phyloP scores from a whole-genome alignment of 768 basidiomycete species.

The Lentinus tigrinus region DNA sequence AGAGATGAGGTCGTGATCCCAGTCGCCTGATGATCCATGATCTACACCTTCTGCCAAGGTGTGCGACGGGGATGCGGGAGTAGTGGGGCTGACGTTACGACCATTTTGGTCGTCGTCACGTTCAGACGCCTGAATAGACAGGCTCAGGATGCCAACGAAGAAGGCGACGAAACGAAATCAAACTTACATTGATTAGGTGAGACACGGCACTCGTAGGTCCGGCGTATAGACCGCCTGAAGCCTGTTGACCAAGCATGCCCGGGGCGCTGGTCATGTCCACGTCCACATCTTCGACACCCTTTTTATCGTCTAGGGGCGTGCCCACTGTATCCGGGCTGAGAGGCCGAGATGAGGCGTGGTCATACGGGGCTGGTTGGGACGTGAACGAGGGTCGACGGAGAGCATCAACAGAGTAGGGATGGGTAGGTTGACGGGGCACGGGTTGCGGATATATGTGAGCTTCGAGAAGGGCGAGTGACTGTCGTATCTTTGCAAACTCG shows the following conservation, averaged over 20 bases:
- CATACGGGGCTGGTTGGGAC: conserved; percentile 14
- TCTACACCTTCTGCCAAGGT: conserved; percentile 37
- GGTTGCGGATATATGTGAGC: conserved; percentile 47
- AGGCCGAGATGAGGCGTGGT: conserved; percentile 41
- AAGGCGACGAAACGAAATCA: conserved; percentile 35
- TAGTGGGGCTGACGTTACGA: conserved; percentile 1
- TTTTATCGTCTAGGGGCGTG: conserved; percentile 37
- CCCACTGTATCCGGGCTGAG: conserved; percentile 53
- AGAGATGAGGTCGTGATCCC: conserved; percentile 72
- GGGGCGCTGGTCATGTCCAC: conserved; percentile 40
- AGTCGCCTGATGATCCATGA: conserved; percentile 39
- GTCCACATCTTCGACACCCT: conserved; percentile 4
- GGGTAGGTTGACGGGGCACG: conserved; percentile 12
- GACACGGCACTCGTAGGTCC: conserved; percentile 78
- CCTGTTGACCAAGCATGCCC: conserved; percentile 65
- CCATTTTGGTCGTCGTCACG: conserved; percentile 24
- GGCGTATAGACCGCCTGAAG: conserved; percentile 68
- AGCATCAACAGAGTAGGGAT: conserved; percentile 21
- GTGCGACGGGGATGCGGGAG: conserved; percentile 18
- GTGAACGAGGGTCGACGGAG: conserved; percentile 27
- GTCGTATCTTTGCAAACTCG: conserved; percentile 67
- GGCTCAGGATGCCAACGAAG: conserved; percentile 34
- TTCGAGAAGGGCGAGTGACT: conserved; percentile 68
- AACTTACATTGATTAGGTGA: conserved; percentile 60
- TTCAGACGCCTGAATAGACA: conserved; percentile 1